These are phyloP conservation scores for Euphorbia schlechtendalii DNA, from an alignment of 441 rosid genomes.

Conservation along the genomic window DNA sequence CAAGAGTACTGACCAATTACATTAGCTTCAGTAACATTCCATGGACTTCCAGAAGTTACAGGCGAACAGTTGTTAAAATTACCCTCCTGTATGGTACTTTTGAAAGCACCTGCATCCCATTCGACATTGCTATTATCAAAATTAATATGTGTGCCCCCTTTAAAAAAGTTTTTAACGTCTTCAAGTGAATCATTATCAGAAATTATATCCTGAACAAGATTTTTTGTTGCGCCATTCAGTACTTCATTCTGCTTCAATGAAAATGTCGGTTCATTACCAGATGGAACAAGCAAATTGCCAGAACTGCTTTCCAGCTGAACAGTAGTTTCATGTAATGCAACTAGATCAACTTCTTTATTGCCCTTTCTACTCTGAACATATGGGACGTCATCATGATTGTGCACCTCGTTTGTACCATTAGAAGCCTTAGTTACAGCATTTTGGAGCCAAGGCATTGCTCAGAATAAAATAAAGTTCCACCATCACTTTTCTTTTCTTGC, in stretches of 20 bases:
- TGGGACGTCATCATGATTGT: constrained; percentile 17
- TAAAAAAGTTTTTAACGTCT: not conserved
- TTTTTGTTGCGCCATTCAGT: constrained; percentile 15
- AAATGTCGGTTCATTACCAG: constrained; percentile 20
- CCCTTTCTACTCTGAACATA: constrained; percentile 9
- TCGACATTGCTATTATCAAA: constrained; percentile 19
- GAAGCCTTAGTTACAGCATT: constrained; percentile 22
- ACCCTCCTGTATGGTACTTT: constrained; percentile 21
- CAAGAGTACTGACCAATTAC: constrained; percentile 13
- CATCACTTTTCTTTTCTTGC: constrained; percentile 20
- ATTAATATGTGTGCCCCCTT: constrained; percentile 5
- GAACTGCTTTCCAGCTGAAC: constrained; percentile 17
- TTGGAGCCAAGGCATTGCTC: constrained; percentile 23
- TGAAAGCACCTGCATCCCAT: constrained; percentile 17
- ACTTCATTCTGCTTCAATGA: constrained; percentile 4
- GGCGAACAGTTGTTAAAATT: constrained; percentile 9
- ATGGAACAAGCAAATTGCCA: constrained; percentile 14
- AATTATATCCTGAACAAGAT: constrained; percentile 19
- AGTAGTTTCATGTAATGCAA: constrained; percentile 7
- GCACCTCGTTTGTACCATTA: constrained; percentile 12
- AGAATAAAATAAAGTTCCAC: constrained; percentile 22
- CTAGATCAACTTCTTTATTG: constrained; percentile 12
- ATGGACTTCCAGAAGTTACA: constrained; percentile 16
- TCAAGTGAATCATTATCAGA: constrained; percentile 14
- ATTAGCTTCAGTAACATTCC: constrained; percentile 15